Base-by-base conservation (phyloP, 2,329 filamentous ascomycete species). In the Fusarium coicis region DNA sequence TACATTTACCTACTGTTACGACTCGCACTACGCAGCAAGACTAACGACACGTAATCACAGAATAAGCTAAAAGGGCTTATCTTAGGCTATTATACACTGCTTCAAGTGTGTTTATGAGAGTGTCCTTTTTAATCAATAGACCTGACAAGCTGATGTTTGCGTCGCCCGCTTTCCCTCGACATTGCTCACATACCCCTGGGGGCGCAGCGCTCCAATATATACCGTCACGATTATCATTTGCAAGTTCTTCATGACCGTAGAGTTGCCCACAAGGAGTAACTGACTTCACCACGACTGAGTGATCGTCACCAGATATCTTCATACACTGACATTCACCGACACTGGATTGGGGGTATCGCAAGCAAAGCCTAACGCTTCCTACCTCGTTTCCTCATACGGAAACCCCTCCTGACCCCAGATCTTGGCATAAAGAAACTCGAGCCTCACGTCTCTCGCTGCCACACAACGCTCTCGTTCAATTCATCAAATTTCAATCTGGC, bases 161-260 rank as follows among this genome's bases (percentile, higher is more conserved):
- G 23, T 50, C 47, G 30, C 30, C 30, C 11, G 28, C 30, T 30
- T 50, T 50, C 18, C 47, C 16, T 34, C 47, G 69, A 73, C 69
- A 47, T 73, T 54, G 66, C 55, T 62, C 66, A 66, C 70, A 66
- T 70, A 60, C 55, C 59, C 44, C 21, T 54, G 70, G 67, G 70
- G 70, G 70, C 66, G 61, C 70, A 73, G 58, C 66, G 50, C 65
- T 46, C 32, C 34, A 37, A 37, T 37, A 37, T 11, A 37, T 37
- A 37, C n/a, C 23, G n/a, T 32, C 21, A 52, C 28, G n/a, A 62
- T 59, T n/a, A 50, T 49, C 21, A n/a, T 59, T 26, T 30, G n/a
- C 28, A 30, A 32, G 16, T n/a, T 59, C 42, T 28, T 28, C 10
- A 57, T 57, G 42, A 36, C 32, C n/a, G 26, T 21, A 39, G 16